Conservation (phyloP, 202 grass and related monocot genomes). For the Schoenoplectus tabernaemontani region DNA sequence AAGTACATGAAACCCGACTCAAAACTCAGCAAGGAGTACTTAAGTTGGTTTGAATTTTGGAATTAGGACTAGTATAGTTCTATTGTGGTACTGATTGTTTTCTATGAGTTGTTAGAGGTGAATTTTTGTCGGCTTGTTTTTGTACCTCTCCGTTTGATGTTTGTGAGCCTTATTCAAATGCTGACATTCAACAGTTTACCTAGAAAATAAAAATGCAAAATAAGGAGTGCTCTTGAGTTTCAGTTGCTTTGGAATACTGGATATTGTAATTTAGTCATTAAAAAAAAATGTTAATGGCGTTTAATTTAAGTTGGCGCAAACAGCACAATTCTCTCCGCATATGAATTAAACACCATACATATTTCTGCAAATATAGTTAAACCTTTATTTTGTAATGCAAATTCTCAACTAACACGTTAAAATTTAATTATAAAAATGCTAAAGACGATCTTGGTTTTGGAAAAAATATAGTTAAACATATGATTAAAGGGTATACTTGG, state of each 20-base stretch:
- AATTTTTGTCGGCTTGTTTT: not conserved
- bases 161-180: not conserved
- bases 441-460: not conserved
- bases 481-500: not conserved
- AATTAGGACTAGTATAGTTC: slow-evolving; percentile 22
- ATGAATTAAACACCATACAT: not conserved
- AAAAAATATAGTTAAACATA: not conserved
- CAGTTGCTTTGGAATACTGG: not conserved
- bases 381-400: slow-evolving; percentile 31
- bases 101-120: slow-evolving; percentile 12
- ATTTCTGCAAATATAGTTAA: not conserved
- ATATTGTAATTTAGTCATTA: not conserved
- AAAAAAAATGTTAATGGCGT: not conserved
- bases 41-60: slow-evolving; percentile 48
- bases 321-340: not conserved
- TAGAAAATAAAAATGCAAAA: not conserved
- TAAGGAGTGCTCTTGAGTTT: not conserved
- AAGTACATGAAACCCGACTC: slow-evolving; percentile 82
- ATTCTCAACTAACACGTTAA: slow-evolving; percentile 27
- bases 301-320: not conserved
- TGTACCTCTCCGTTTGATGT: not conserved
- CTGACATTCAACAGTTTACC: not conserved
- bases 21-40: slow-evolving; percentile 86
- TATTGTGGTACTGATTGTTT: slow-evolving; percentile 1
- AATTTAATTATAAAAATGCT: slow-evolving; percentile 17